Conservation (phyloP, 306 rosid genomes). For the Cicer arietinum region DNA sequence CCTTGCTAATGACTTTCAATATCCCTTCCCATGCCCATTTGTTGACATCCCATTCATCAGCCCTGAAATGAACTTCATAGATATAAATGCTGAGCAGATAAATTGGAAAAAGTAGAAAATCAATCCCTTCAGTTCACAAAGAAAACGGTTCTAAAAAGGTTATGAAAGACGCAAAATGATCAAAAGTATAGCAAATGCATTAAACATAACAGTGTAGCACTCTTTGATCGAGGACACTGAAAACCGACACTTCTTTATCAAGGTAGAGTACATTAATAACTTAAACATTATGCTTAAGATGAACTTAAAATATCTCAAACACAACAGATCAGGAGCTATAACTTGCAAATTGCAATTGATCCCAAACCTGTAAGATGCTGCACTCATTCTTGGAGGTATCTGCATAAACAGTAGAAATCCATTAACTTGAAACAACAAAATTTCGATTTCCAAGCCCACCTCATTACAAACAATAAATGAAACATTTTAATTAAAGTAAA, state of each 20-base stretch:
- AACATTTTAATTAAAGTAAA: background rate
- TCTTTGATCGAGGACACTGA: background rate
- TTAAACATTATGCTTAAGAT: conserved; percentile 31
- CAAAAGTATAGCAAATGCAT: background rate
- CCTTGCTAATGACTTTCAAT: conserved; percentile 84
- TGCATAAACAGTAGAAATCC: conserved; percentile 54
- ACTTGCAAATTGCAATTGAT: conserved; percentile 42
- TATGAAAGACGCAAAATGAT: conserved; percentile 25
- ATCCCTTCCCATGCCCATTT: conserved; percentile 97
- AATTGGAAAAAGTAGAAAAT: conserved; percentile 25
- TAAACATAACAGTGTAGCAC: conserved; percentile 23
- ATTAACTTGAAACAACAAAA: conserved; percentile 30
- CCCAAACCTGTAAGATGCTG: conserved; percentile 95
- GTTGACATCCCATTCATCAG: conserved; percentile 99
- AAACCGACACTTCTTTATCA: conserved; percentile 2
- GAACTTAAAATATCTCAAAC: conserved; percentile 30
- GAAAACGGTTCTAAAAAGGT: conserved; percentile 18
- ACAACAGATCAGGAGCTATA: conserved; percentile 38
- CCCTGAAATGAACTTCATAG: conserved; percentile 69
- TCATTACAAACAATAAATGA: conserved; percentile 13
- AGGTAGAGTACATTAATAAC: conserved; percentile 30
- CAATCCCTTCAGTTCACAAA: conserved; percentile 34
- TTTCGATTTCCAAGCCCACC: conserved; percentile 26
- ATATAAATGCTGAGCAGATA: conserved; percentile 40
- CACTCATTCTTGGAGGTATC: conserved; percentile 96